Evolutionary conservation across 805 yeast species (phyloP), one percentile per base, ranked within the genome.

Genomic region (Cephaloascus albidus): DNA sequence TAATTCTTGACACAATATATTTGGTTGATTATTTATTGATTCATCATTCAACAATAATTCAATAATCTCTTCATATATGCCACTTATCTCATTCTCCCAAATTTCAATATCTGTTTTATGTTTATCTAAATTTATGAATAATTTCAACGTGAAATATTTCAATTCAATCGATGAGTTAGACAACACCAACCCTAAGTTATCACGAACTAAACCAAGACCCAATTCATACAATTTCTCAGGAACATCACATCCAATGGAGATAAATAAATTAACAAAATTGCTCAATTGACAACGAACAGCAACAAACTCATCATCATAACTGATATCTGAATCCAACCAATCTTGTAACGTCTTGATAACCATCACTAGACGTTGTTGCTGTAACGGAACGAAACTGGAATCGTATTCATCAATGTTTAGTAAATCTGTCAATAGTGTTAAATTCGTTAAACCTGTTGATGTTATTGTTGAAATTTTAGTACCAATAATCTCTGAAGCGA

Each of bases 401-500:
- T 44, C 45, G 15, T 57, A 65, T 5, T 46, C 45, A 19, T 62
- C 65, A 2, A 57, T 42, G 38, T 56, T 51, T 16, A 59, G 49
- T 3, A 43, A 43, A 41, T 67, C 62, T 36, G 63, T 67, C 32
- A 81, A 57, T 3, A 79, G 46, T 1, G 76, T 59, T 3, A 83
- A 42, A 54, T 70, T 68, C 14, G 54, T 56, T 28, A 76, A 52
- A 0, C 82, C 82, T 2, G 52, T 52, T 2, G 50, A 36, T 5
- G 67, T 38, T 10, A 79, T 64, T 26, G 71, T 71, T 0, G 55
- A 38, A 2, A 68, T 48, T 38, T 64, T 66, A 2, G 72, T 58
- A 1, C 87, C 85, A 36, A 82, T 60, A 17, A 83, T 52, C 47
- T 81, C 87, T 1, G 89, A 76, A 12, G 78, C 78, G n/a, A 74